Base-by-base conservation (phyloP, 2,329 filamentous ascomycete genomes). In the Cryphonectria naterciae region DNA sequence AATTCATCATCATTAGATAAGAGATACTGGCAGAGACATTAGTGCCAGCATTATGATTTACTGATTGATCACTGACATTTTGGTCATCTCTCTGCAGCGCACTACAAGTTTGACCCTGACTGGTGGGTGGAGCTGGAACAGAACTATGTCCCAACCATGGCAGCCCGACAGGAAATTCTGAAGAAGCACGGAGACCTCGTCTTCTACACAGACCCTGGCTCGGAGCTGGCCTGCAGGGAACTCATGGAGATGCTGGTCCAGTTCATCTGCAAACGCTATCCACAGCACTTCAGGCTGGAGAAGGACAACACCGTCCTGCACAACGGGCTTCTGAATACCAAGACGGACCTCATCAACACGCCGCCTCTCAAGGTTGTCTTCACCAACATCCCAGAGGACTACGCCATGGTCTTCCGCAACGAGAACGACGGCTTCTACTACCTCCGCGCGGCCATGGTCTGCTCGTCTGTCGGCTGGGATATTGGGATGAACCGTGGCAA, bases 81-180 rank as follows among this genome's bases (percentile, higher is more conserved):
- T 28, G 1, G 10, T 11, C 13, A 28, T 6, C 52, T 60, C 19
- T 17, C 37, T 2, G 72, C n/a, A 96, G 93, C 93, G 1, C 83
- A 95, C 11, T 90, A 87, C 60, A 97, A 93, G 75, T 82, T 96
- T 79, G 92, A 97, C 73, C 83, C 89, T 0, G 91, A 97, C 77
- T 97, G 91, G 88, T 97, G 94, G 94, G 83, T 97, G n/a, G 94
- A 97, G 80, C 85, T 97, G 1, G 93, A 96, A 75, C 90, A 84
- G 65, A 92, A 88, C 3, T 97, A 97, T 78, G 82, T 81, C 62
- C 76, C 85, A 1, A 88, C 91, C 32, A 90, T 97, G 74, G 84
- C 85, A 6, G 89, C 95, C 77, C 91, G 94, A 25, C 86, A 89
- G 76, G 82, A 81, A 0, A 85, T 97, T 0, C 92, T 90, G 76